Evolutionary conservation across 1,284 basidiomycete species (phyloP).

Genomic region (Austroboletus novae-zelandiae): DNA sequence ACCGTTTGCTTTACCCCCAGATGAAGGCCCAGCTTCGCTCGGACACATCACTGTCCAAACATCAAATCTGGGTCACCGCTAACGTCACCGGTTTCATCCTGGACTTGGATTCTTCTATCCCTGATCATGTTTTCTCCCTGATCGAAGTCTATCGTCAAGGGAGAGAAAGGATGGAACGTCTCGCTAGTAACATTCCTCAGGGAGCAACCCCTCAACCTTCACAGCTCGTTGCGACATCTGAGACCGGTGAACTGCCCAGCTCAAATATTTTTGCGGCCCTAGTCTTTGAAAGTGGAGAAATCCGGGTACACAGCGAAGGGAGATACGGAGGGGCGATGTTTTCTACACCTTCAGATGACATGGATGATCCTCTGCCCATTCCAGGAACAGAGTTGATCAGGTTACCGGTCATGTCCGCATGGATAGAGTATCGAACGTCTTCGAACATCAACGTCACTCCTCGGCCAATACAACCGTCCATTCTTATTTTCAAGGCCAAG

Average conservation of each 20-base stretch:
- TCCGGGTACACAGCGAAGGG: constrained; percentile 58
- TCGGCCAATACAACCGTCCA: constrained; percentile 45
- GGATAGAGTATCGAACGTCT: constrained; percentile 74
- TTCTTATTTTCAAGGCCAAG: constrained; percentile 72
- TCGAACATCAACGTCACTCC: constrained; percentile 35
- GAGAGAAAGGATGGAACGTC: constrained; percentile 68
- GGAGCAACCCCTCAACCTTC: constrained; percentile 34
- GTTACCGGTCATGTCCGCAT: constrained; percentile 80
- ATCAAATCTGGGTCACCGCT: constrained; percentile 66
- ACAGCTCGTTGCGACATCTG: constrained; percentile 8
- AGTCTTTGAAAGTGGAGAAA: constrained; percentile 78
- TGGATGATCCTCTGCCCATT: constrained; percentile 48
- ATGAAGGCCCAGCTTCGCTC: constrained; percentile 76
- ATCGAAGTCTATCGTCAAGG: constrained; percentile 85
- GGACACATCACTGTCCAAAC: constrained; percentile 46
- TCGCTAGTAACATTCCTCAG: constrained; percentile 52
- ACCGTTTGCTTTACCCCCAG: constrained; percentile 77
- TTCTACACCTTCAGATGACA: constrained; percentile 39
- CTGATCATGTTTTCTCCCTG: constrained; percentile 76
- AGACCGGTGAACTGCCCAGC: constrained; percentile 34
- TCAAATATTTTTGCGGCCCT: constrained; percentile 73
- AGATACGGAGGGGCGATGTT: constrained; percentile 37
- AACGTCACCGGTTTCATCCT: constrained; percentile 85
- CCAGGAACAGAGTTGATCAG: constrained; percentile 62
- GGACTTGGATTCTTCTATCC: constrained; percentile 80